phyloP scores from a whole-genome alignment of 176 grass and related monocot genomes.

The Musa beccarii region DNA sequence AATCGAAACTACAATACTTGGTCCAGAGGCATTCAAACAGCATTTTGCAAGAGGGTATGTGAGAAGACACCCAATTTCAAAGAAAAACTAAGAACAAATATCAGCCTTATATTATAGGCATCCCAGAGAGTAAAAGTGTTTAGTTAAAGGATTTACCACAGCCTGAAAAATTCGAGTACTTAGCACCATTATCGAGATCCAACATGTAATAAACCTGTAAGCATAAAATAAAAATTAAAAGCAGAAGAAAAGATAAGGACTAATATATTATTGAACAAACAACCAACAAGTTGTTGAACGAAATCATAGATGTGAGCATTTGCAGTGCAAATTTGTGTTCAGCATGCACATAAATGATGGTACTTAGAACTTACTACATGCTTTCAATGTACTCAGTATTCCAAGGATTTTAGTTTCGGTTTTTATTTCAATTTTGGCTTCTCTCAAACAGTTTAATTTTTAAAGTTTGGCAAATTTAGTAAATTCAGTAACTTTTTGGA shows the following conservation, averaged over 20 bases:
- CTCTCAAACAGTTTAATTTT: not conserved
- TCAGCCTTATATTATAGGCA: not conserved
- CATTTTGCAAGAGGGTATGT: not conserved
- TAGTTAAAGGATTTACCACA: slow-evolving; percentile 59
- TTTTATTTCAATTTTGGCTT: not conserved
- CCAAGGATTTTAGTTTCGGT: not conserved
- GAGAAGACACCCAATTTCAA: not conserved
- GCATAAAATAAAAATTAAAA: slow-evolving; percentile 15
- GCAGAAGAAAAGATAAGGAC: not conserved
- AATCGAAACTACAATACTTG: no score
- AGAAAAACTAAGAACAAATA: not conserved
- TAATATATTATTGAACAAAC: not conserved
- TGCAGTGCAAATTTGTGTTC: not conserved
- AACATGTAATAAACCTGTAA: slow-evolving; percentile 99
- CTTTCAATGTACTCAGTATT: not conserved
- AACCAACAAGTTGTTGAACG: not conserved
- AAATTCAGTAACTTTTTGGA: not conserved
- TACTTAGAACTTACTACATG: not conserved
- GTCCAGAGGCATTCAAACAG: not conserved
- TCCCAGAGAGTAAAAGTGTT: not conserved
- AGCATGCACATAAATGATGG: not conserved
- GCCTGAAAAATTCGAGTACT: slow-evolving; percentile 78
- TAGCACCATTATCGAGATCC: slow-evolving; percentile 49
- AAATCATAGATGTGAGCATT: not conserved
- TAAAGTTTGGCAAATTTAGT: not conserved